Evolutionary conservation across 2,329 filamentous ascomycete species (phyloP).

Genomic region (Talaromyces funiculosus): DNA sequence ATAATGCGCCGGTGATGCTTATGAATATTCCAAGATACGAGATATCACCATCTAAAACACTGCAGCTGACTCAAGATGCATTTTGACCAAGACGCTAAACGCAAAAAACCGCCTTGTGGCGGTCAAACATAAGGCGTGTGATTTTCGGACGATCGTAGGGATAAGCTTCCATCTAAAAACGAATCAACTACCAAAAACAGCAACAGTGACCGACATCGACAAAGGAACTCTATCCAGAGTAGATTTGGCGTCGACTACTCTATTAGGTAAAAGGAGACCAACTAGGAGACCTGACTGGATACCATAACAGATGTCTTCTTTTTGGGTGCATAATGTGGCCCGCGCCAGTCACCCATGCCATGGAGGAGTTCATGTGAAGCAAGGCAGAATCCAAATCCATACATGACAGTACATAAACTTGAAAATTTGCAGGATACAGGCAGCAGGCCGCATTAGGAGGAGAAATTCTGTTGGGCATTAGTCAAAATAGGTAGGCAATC

Average conservation of each 20-base stretch:
- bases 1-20: neutral
- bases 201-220: neutral
- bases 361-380: neutral
- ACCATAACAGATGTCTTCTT: neutral
- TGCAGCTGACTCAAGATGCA: neutral
- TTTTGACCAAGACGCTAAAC: neutral
- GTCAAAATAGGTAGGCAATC: neutral
- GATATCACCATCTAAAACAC: neutral
- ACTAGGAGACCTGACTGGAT: neutral
- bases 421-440: neutral
- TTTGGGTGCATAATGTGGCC: neutral
- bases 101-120: neutral
- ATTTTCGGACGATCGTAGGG: neutral
- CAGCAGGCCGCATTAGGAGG: neutral
- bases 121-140: neutral
- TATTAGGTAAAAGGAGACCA: neutral
- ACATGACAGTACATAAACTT: neutral
- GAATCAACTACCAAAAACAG: neutral
- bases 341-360: neutral
- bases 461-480: neutral
- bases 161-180: neutral
- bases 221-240: neutral
- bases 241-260: neutral
- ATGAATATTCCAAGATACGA: neutral
- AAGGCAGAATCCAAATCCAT: neutral